These are phyloP conservation scores for Boeremia lycopersici DNA, from an alignment of 2,329 filamentous ascomycete genomes.

Conservation along the genomic window DNA sequence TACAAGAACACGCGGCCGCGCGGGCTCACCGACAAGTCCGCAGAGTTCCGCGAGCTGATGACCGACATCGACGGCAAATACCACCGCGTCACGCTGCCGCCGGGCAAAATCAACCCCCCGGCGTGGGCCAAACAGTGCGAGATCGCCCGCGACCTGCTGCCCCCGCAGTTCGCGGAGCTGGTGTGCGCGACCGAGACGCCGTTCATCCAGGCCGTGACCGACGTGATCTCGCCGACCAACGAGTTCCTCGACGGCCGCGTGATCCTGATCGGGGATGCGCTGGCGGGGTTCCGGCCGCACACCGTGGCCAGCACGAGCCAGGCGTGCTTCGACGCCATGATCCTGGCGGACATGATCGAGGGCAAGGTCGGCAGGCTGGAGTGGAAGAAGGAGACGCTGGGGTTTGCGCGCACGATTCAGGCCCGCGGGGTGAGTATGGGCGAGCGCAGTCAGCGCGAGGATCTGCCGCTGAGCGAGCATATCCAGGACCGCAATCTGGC, in stretches of 20 bases:
- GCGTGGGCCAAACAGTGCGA: slow-evolving; percentile 49
- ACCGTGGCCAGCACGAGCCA: slow-evolving; percentile 55
- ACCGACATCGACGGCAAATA: slow-evolving; percentile 51
- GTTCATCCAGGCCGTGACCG: slow-evolving; percentile 55
- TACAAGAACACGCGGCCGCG: slow-evolving; percentile 50
- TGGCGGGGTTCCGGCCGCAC: slow-evolving; percentile 56
- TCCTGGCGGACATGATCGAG: slow-evolving; percentile 48
- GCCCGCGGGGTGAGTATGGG: slow-evolving; percentile 49
- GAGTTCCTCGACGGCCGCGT: slow-evolving; percentile 51
- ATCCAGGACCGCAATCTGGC: slow-evolving; percentile 33
- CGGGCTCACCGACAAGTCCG: slow-evolving; percentile 40
- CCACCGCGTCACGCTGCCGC: slow-evolving; percentile 53
- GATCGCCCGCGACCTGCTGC: slow-evolving; percentile 41
- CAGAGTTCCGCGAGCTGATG: slow-evolving; percentile 51
- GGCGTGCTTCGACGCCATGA: slow-evolving; percentile 53
- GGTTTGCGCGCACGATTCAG: slow-evolving; percentile 47
- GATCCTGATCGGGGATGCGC: slow-evolving; percentile 55
- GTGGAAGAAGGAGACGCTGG: slow-evolving; percentile 48
- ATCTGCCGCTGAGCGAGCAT: slow-evolving; percentile 32
- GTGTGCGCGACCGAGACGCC: slow-evolving; percentile 50
- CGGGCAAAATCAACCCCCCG: slow-evolving; percentile 47
- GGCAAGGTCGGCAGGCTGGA: slow-evolving; percentile 44
- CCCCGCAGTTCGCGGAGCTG: slow-evolving; percentile 52
- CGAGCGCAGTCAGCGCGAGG: slow-evolving; percentile 49
- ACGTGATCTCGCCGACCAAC: slow-evolving; percentile 48